Conservation (phyloP, 1,284 basidiomycete species). For the Golubevia sp. region DNA sequence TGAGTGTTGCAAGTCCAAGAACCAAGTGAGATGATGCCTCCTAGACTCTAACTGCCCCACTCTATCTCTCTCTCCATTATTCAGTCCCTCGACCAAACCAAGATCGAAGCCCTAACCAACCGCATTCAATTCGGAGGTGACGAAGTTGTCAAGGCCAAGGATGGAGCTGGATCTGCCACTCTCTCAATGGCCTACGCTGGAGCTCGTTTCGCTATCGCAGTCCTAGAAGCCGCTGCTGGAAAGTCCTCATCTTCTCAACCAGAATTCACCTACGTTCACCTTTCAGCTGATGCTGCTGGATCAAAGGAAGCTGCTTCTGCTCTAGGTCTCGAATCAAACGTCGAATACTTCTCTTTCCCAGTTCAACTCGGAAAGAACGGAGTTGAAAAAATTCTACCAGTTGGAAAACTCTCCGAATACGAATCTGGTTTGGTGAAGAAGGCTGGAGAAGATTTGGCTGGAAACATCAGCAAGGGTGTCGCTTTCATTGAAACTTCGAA, state of each 20-base stretch:
- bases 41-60: too few relatives aligned
- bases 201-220: slow-evolving; percentile 48
- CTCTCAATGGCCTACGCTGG: slow-evolving; percentile 85
- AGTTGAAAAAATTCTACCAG: slow-evolving; percentile 66
- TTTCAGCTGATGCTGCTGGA: slow-evolving; percentile 41
- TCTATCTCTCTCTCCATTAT: slow-evolving; percentile 10
- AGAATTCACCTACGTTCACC: slow-evolving; percentile 56
- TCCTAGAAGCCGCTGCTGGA: slow-evolving; percentile 49
- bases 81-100: slow-evolving; percentile 43
- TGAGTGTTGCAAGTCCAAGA: too few relatives aligned
- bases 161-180: slow-evolving; percentile 85
- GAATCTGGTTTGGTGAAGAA: slow-evolving; percentile 65
- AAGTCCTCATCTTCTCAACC: slow-evolving; percentile 22
- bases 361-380: slow-evolving; percentile 61
- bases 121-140: slow-evolving; percentile 92
- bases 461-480: slow-evolving; percentile 66
- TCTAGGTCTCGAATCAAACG: slow-evolving; percentile 32
- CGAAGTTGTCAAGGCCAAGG: slow-evolving; percentile 86
- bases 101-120: slow-evolving; percentile 74
- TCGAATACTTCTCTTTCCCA: slow-evolving; percentile 55
- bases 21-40: too few relatives aligned
- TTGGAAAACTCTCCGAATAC: slow-evolving; percentile 65
- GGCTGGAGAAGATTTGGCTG: slow-evolving; percentile 66
- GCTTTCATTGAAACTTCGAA: slow-evolving; percentile 20
- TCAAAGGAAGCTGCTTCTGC: slow-evolving; percentile 39